phyloP scores from a whole-genome alignment of 164 flowering plant genomes.

The Paratinospora sagittata region DNA sequence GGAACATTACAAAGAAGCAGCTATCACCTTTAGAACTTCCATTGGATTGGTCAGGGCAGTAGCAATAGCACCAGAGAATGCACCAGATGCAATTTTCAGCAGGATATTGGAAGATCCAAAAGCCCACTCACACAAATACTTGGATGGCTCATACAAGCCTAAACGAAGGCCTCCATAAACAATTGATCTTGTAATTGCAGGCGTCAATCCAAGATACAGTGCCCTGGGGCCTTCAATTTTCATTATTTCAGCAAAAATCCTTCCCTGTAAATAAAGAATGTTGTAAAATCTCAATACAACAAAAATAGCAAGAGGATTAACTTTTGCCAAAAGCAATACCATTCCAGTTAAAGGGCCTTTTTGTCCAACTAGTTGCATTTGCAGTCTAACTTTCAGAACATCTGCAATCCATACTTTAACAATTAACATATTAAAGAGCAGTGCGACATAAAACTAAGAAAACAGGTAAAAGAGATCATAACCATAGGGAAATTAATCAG shows the following conservation, averaged over 20 bases:
- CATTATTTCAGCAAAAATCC: slow-evolving; percentile 42
- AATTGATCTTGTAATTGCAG: slow-evolving; percentile 79
- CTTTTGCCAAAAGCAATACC: too few species aligned
- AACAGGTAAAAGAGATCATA: neutral
- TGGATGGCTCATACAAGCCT: slow-evolving; percentile 93
- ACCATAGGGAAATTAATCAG: neutral
- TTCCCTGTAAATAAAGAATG: slow-evolving; percentile 46
- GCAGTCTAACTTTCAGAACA: slow-evolving; percentile 93
- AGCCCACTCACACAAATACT: slow-evolving; percentile 57
- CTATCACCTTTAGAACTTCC: slow-evolving; percentile 80
- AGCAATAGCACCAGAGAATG: slow-evolving; percentile 79
- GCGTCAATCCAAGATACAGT: slow-evolving; percentile 75
- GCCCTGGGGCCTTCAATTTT: slow-evolving; percentile 74
- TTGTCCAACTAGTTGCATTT: slow-evolving; percentile 96
- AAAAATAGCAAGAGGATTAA: slow-evolving; percentile 3
- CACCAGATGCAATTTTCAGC: slow-evolving; percentile 81
- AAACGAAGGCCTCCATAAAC: slow-evolving; percentile 89
- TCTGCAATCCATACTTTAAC: slow-evolving; percentile 47
- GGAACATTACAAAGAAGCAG: neutral
- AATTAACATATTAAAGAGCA: neutral
- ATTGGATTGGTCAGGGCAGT: slow-evolving; percentile 88
- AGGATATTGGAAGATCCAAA: slow-evolving; percentile 78
- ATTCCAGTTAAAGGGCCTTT: slow-evolving; percentile 84
- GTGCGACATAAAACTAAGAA: neutral
- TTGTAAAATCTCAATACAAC: slow-evolving; percentile 5